phyloP scores from a whole-genome alignment of 495 filamentous ascomycete species.

The Xylaria flabelliformis region DNA sequence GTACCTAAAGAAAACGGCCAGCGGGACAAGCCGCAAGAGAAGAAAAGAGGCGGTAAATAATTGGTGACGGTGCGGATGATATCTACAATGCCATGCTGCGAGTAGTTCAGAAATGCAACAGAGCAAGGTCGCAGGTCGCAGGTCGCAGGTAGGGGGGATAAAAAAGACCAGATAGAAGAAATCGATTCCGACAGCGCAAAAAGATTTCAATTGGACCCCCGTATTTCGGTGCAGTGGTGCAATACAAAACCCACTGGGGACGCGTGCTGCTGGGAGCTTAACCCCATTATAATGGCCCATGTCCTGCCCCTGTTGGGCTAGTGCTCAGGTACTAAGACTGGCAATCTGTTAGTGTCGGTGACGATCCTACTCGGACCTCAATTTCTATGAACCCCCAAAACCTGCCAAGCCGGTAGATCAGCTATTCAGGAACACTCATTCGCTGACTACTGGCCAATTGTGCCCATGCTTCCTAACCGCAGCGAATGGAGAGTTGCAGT shows the following conservation, averaged over 20 bases:
- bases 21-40: conserved; percentile 23
- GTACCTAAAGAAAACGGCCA: conserved; percentile 9
- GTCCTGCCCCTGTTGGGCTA: conserved; percentile 9
- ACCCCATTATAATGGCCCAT: conserved; percentile 9
- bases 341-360: not conserved
- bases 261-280: not conserved
- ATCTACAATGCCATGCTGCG: conserved; percentile 23
- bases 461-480: not conserved
- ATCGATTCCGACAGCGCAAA: conserved; percentile 15
- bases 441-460: conserved; percentile 17
- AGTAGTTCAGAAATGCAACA: not conserved
- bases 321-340: not conserved
- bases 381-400: conserved; percentile 22
- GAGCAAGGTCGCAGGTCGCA: not conserved
- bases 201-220: conserved; percentile 20
- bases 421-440: conserved; percentile 30
- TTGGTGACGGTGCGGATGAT: not conserved
- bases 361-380: conserved; percentile 22
- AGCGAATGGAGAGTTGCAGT: not conserved
- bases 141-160: conserved; percentile 9
- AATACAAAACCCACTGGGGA: not conserved
- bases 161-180: conserved; percentile 5
- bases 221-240: not conserved
- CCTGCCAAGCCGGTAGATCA: conserved; percentile 42
- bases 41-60: not conserved